Percentiles rank a stretch among this genome's conserved stretches.
phyloP scores from a whole-genome alignment of 768 basidiomycete genomes.

The Auriculariales sp. region DNA sequence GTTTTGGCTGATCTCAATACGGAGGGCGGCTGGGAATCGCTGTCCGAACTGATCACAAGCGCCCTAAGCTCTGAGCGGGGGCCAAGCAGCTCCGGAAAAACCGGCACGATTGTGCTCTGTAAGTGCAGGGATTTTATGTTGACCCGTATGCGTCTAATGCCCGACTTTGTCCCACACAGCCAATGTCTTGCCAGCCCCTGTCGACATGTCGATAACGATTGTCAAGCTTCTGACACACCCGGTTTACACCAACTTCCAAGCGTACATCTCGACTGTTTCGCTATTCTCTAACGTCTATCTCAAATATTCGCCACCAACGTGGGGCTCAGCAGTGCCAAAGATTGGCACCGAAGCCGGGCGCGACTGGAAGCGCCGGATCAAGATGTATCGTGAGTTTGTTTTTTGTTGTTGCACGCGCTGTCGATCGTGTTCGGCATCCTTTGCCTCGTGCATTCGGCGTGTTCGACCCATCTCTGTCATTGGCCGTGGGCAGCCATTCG shows the following conservation, averaged over 20 bases:
- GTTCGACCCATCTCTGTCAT: too few species aligned
- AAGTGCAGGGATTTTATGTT: conserved; percentile 12
- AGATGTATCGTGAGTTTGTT: conserved; percentile 63
- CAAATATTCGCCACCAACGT: conserved; percentile 65
- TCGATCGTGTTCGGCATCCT: conserved; percentile 21
- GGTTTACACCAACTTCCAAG: conserved; percentile 56
- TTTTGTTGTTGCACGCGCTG: neutral
- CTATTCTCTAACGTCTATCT: conserved; percentile 56
- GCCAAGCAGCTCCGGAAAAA: conserved; percentile 15
- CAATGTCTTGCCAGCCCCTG: conserved; percentile 67
- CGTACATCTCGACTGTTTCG: conserved; percentile 56
- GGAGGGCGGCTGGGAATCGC: conserved; percentile 40
- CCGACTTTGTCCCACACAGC: conserved; percentile 25
- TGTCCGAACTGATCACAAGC: conserved; percentile 61
- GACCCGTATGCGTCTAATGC: conserved; percentile 3
- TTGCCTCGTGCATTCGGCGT: too few species aligned
- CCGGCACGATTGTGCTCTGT: conserved; percentile 55
- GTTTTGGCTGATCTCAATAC: conserved; percentile 42
- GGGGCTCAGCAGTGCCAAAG: conserved; percentile 35
- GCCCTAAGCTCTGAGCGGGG: conserved; percentile 24
- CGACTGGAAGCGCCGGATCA: conserved; percentile 55
- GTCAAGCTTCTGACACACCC: conserved; percentile 72
- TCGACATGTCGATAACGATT: conserved; percentile 53
- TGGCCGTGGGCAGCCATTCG: too few species aligned
- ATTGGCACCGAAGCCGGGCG: conserved; percentile 33